Conservation (phyloP, 2,329 filamentous ascomycete species). For the Fusarium coffeatum region DNA sequence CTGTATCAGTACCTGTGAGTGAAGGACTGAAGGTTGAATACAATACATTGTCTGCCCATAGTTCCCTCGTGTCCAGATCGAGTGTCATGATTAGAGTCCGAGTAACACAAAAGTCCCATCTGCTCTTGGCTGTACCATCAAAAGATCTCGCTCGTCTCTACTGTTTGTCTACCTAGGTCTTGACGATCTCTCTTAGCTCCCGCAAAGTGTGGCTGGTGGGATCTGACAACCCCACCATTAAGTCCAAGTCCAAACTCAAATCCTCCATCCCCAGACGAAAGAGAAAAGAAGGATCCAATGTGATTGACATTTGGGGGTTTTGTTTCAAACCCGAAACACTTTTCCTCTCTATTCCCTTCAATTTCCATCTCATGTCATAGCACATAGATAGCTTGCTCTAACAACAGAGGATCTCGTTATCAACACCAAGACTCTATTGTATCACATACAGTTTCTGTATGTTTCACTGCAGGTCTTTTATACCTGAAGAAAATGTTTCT, state of each 20-base stretch:
- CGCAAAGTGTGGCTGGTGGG: constrained; percentile 39
- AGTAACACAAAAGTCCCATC: background rate
- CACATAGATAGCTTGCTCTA: background rate
- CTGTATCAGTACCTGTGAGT: no score
- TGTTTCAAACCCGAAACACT: background rate
- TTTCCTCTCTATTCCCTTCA: background rate
- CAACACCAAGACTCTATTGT: background rate
- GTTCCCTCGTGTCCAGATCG: no score
- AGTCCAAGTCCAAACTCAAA: background rate
- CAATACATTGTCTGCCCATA: no score
- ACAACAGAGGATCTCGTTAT: background rate
- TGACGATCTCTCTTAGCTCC: constrained; percentile 33
- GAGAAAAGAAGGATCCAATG: background rate
- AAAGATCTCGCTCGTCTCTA: background rate
- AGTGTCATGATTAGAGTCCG: background rate
- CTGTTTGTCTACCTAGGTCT: background rate
- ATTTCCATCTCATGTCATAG: background rate
- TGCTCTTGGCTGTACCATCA: background rate
- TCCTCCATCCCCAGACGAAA: background rate
- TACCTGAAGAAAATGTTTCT: constrained; percentile 3
- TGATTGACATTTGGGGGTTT: background rate
- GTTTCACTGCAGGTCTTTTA: constrained; percentile 19
- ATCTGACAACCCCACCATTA: constrained; percentile 27
- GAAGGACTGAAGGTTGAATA: background rate
- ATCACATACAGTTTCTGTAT: background rate